These are phyloP conservation scores for Linum trigynum DNA, from an alignment of 345 rosid genomes.

Conservation along the genomic window DNA sequence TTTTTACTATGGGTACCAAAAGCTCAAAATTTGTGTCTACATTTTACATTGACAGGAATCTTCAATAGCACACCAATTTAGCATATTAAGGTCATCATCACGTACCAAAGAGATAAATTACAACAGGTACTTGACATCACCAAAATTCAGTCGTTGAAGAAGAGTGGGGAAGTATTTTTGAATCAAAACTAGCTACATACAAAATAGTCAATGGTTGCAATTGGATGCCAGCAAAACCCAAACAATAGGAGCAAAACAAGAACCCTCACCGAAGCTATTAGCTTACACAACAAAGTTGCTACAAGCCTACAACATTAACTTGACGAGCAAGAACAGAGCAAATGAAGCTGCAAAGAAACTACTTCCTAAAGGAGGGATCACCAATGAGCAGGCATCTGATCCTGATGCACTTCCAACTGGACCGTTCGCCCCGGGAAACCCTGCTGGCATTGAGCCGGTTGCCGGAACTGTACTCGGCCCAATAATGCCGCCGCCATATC, in stretches of 20 bases:
- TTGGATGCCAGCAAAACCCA: too few relatives aligned
- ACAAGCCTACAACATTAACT: slow-evolving; percentile 15
- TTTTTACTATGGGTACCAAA: too few relatives aligned
- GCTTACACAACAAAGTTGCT: background rate
- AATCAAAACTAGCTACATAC: too few relatives aligned
- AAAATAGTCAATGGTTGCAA: too few relatives aligned
- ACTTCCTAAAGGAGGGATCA: slow-evolving; percentile 20
- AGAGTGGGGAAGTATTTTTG: too few relatives aligned
- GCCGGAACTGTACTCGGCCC: slow-evolving; percentile 47
- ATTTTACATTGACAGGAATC: too few relatives aligned
- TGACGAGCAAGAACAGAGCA: slow-evolving; percentile 18
- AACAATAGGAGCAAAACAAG: background rate
- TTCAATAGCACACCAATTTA: too few relatives aligned
- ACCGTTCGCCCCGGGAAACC: slow-evolving; percentile 38
- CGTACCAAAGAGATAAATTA: too few relatives aligned
- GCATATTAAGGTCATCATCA: too few relatives aligned
- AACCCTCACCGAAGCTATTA: background rate
- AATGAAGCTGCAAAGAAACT: slow-evolving; percentile 11
- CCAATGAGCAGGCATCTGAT: slow-evolving; percentile 32
- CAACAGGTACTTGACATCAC: too few relatives aligned
- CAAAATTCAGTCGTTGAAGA: too few relatives aligned
- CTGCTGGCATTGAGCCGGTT: slow-evolving; percentile 45
- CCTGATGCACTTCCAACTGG: slow-evolving; percentile 49
- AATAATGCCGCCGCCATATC: slow-evolving; percentile 28
- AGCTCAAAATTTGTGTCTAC: too few relatives aligned